phyloP scores from a whole-genome alignment of 805 yeast genomes.

The Saccharomycopsis sp. region DNA sequence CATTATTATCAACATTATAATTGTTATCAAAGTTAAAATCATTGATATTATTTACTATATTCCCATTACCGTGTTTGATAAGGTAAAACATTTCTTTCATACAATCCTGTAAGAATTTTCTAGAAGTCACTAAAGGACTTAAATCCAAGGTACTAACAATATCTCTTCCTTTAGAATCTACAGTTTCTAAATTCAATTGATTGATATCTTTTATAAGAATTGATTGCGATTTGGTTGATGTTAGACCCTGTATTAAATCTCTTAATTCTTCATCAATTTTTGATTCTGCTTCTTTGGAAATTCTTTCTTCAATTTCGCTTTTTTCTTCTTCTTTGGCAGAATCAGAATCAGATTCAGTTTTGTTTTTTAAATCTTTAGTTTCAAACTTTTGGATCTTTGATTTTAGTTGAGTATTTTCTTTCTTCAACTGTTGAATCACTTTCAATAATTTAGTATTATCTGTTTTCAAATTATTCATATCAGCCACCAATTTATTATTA shows the following conservation, averaged over 20 bases:
- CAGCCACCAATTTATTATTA: conserved; percentile 14
- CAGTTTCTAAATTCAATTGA: conserved; percentile 5
- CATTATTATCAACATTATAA: background rate
- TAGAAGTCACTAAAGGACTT: conserved; percentile 20
- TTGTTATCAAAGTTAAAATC: conserved; percentile 12
- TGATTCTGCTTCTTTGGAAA: background rate
- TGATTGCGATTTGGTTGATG: conserved; percentile 13
- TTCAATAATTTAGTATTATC: conserved; percentile 12
- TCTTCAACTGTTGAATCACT: conserved; percentile 8
- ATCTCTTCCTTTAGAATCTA: background rate
- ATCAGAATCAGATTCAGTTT: background rate
- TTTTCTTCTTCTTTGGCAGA: background rate
- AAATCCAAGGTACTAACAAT: conserved; percentile 10
- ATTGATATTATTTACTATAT: conserved; percentile 13
- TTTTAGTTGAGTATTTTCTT: conserved; percentile 8
- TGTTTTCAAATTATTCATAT: conserved; percentile 7
- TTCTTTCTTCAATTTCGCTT: background rate
- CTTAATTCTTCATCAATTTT: conserved; percentile 12
- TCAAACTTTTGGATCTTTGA: background rate
- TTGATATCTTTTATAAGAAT: conserved; percentile 13
- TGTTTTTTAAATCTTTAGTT: background rate
- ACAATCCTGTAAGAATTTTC: conserved; percentile 21
- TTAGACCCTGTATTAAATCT: conserved; percentile 8
- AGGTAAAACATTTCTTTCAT: conserved; percentile 23
- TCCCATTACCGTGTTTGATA: conserved; percentile 17